Conservation (phyloP, 306 rosid genomes). For the Betula pendula region DNA sequence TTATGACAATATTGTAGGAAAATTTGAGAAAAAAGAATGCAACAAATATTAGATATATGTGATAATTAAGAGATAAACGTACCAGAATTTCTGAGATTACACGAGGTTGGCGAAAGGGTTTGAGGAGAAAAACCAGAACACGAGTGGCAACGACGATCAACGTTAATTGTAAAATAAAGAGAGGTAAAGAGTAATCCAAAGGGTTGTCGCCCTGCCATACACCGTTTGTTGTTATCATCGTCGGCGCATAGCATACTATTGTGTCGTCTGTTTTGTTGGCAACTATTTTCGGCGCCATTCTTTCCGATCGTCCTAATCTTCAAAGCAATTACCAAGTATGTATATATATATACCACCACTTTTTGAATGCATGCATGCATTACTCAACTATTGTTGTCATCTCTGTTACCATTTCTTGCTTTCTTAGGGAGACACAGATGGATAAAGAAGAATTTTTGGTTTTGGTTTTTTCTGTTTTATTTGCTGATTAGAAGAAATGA, state of each 20-base stretch:
- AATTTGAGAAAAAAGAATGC: neutral
- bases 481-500: slow-evolving; percentile 22
- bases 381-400: neutral
- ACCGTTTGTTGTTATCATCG: slow-evolving; percentile 88
- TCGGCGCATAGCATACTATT: slow-evolving; percentile 79
- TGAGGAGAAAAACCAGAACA: slow-evolving; percentile 61
- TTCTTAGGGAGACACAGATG: slow-evolving; percentile 2
- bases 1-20: neutral
- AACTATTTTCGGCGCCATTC: neutral
- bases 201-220: slow-evolving; percentile 98
- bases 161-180: slow-evolving; percentile 79
- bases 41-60: neutral
- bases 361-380: slow-evolving; percentile 15
- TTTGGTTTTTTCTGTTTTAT: neutral
- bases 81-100: slow-evolving; percentile 91
- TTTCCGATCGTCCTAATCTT: neutral
- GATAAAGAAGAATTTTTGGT: neutral
- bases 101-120: slow-evolving; percentile 91
- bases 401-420: neutral
- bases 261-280: slow-evolving; percentile 28
- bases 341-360: too few relatives aligned
- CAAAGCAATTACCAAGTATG: neutral
- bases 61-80: slow-evolving; percentile 2
- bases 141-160: slow-evolving; percentile 71
- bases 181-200: slow-evolving; percentile 89